Evolutionary conservation across 441 rosid species (phyloP), one percentile per base, ranked within the genome.

Genomic region (Populus tomentosa): DNA sequence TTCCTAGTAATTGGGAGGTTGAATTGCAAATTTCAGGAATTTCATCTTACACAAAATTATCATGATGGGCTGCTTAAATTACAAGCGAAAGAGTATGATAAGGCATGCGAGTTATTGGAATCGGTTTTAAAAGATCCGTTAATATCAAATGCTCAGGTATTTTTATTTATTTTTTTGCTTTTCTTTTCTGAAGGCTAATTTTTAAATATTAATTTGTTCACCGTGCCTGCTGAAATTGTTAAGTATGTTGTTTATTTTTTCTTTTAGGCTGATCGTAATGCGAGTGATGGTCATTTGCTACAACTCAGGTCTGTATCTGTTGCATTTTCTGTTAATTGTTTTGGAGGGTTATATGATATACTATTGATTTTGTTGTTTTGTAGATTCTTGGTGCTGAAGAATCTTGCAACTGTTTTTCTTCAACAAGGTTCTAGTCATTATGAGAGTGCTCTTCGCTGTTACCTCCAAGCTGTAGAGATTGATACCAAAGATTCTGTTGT

Each of bases 381-480:
- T 89, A 94, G 98, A 85, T 97, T 94, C 90, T 90, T 97, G 92
- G 94, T 92, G 13, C 82, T 97, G 87, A 97, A 93, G 88, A 97
- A 97, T 77, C 98, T 94, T 73, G 98, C 99, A 7, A 82, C 91
- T 78, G 96, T 92, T 84, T 92, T 91, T 84, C 94, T 97, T 82
- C 95, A 92, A 84, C 97, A 93, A 86, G 99, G 98, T 72, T 83
- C 97, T 61, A 76, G 83, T 76, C 90, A 93, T 85, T 81, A 92
- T 85, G 97, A 97, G 90, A 88, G 82, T 84, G 99, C 99, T 61
- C 87, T 97, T 70, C 89, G 80, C 68, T 97, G 98, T 83, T 94
- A 97, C 88, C 98, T 97, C 85, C 97, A 91, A 92, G 99, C 99
- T 69, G 97, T 90, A 78, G 99, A 97, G 88, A 90, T 97, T 78